phyloP scores from a whole-genome alignment of 2,329 filamentous ascomycete species.

The Pyricularia grisea region DNA sequence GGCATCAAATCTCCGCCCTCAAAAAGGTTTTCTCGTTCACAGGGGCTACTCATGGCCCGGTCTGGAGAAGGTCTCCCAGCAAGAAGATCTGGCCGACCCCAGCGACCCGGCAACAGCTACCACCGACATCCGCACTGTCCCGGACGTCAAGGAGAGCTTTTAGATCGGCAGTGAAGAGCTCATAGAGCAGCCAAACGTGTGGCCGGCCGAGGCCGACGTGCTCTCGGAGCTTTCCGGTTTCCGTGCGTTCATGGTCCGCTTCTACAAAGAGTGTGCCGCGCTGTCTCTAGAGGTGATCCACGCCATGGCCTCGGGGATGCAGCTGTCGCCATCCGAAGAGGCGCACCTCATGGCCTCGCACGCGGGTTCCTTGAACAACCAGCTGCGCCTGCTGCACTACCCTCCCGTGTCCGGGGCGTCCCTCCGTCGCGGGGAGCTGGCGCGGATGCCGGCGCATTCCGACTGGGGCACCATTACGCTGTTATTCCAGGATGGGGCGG shows the following conservation, averaged over 20 bases:
- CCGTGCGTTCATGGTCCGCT: slow-evolving; percentile 16
- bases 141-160: slow-evolving; percentile 5
- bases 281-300: slow-evolving; percentile 18
- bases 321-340: slow-evolving; percentile 14
- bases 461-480: slow-evolving; percentile 34
- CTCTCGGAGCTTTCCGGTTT: slow-evolving; percentile 24
- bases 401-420: slow-evolving; percentile 20
- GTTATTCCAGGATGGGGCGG: slow-evolving; percentile 31
- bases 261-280: slow-evolving; percentile 21
- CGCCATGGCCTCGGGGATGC: slow-evolving; percentile 22
- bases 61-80: slow-evolving; percentile 12
- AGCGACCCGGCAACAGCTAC: slow-evolving; percentile 1
- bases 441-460: slow-evolving; percentile 19
- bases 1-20: no score
- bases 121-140: neutral
- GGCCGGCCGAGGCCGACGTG: slow-evolving; percentile 20
- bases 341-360: slow-evolving; percentile 28
- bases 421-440: slow-evolving; percentile 16
- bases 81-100: neutral
- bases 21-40: slow-evolving; percentile 9
- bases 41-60: slow-evolving; percentile 15
- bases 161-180: slow-evolving; percentile 20
- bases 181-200: slow-evolving; percentile 20
- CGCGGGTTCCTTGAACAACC: slow-evolving; percentile 42
- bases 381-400: slow-evolving; percentile 51